A percentile compares a stretch with the other conserved stretches of the same genome.
These are phyloP conservation scores for Achaetomiella virescens DNA, from an alignment of 495 filamentous ascomycete genomes.

Conservation along the genomic window DNA sequence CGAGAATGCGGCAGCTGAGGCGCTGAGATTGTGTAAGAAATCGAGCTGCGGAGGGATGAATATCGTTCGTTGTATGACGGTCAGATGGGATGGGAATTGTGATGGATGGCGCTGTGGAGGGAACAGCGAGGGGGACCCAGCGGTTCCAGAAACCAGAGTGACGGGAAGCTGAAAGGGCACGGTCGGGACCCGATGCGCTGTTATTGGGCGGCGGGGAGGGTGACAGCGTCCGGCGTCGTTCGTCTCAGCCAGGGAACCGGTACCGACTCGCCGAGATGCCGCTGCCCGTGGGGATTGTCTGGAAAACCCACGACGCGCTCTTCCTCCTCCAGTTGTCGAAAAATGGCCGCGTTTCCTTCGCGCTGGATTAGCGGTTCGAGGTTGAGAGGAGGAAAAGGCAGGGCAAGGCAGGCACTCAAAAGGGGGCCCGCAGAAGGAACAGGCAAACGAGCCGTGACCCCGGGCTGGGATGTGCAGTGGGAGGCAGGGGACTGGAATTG, in stretches of 20 bases:
- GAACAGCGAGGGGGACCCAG: slow-evolving; percentile 16
- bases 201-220: slow-evolving; percentile 20
- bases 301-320: neutral
- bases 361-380: neutral
- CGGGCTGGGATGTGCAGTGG: slow-evolving; percentile 3
- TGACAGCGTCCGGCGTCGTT: slow-evolving; percentile 18
- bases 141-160: slow-evolving; percentile 32
- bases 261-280: neutral
- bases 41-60: neutral
- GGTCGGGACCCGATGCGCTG: slow-evolving; percentile 19
- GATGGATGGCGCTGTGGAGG: slow-evolving; percentile 1
- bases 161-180: slow-evolving; percentile 23
- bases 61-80: neutral
- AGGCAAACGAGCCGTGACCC: too few species aligned
- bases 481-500: slow-evolving; percentile 23
- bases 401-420: neutral
- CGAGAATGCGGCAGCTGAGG: neutral
- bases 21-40: neutral
- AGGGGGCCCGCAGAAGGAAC: neutral
- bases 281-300: slow-evolving; percentile 7
- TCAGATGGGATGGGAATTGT: neutral
- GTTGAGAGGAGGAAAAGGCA: neutral
- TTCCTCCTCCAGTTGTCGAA: neutral
- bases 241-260: slow-evolving; percentile 24
- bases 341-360: slow-evolving; percentile 1